These are phyloP conservation scores for Ophiostoma piceae DNA, from an alignment of 2,329 filamentous ascomycete genomes.

Conservation along the genomic window DNA sequence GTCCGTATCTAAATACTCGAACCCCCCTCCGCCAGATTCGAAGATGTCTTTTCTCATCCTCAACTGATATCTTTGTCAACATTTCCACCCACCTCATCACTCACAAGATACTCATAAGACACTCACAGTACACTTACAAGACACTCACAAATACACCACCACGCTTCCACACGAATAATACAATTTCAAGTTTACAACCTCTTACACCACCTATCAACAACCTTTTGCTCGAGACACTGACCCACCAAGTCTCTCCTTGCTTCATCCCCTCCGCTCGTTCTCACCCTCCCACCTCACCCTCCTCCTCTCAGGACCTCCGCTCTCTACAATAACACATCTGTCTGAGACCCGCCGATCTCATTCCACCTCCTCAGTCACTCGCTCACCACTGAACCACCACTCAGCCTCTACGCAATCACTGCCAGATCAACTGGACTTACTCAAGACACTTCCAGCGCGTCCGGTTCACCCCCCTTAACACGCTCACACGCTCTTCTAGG, in stretches of 20 bases:
- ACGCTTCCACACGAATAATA: neutral
- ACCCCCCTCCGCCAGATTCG: neutral
- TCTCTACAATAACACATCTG: neutral
- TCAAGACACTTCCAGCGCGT: neutral
- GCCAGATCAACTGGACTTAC: neutral
- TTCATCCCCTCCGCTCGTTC: neutral
- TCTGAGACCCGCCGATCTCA: conserved; percentile 11
- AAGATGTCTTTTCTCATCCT: neutral
- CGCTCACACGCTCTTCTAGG: neutral
- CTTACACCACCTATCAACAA: neutral
- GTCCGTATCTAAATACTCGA: neutral
- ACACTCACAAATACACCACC: no score
- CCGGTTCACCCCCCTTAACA: neutral
- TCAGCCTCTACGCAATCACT: neutral
- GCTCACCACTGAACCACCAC: neutral
- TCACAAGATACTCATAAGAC: neutral
- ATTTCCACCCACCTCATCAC: neutral
- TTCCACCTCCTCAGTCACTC: neutral
- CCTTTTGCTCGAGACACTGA: neutral
- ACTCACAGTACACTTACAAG: no score
- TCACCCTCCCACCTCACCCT: neutral
- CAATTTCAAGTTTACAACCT: neutral
- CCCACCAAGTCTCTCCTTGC: neutral
- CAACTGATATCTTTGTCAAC: neutral
- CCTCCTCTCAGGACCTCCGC: neutral